Conservation (phyloP, 2,329 filamentous ascomycete genomes). For the Gliomastix tumulicola region DNA sequence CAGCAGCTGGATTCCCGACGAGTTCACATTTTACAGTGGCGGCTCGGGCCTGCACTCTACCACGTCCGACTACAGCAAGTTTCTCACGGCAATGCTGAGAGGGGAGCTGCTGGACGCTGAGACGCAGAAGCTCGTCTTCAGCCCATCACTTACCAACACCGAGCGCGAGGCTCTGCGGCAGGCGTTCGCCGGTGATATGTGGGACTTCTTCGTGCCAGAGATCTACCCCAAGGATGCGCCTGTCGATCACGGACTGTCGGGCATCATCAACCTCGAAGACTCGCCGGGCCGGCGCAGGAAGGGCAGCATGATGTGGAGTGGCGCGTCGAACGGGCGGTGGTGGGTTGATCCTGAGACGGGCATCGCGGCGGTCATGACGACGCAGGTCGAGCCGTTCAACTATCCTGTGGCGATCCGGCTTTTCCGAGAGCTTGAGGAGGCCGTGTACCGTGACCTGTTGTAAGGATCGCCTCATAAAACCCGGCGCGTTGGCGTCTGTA, state of each 20-base stretch:
- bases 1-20: no score
- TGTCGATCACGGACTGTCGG: constrained; percentile 29
- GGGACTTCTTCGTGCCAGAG: constrained; percentile 27
- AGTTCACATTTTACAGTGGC: no score
- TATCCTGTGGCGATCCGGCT: constrained; percentile 25
- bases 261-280: constrained; percentile 29
- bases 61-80: constrained; percentile 27
- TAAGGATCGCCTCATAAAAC: no score
- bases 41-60: constrained; percentile 35
- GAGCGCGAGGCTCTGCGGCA: constrained; percentile 12
- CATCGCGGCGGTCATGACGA: constrained; percentile 30
- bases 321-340: constrained; percentile 34
- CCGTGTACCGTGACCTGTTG: no score
- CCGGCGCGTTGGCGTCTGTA: no score
- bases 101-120: constrained; percentile 18
- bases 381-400: constrained; percentile 27
- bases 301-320: constrained; percentile 35
- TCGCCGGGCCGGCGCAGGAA: constrained; percentile 28
- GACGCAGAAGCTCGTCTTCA: constrained; percentile 25
- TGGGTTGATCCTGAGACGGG: constrained; percentile 29
- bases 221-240: constrained; percentile 19
- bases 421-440: constrained; percentile 29
- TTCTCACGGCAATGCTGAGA: constrained; percentile 23
- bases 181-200: no score
- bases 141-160: constrained; percentile 27